A percentile compares a stretch with the other conserved stretches of the same genome.
These are phyloP conservation scores for Corchorus capsularis DNA, from an alignment of 345 rosid species.

Conservation along the genomic window DNA sequence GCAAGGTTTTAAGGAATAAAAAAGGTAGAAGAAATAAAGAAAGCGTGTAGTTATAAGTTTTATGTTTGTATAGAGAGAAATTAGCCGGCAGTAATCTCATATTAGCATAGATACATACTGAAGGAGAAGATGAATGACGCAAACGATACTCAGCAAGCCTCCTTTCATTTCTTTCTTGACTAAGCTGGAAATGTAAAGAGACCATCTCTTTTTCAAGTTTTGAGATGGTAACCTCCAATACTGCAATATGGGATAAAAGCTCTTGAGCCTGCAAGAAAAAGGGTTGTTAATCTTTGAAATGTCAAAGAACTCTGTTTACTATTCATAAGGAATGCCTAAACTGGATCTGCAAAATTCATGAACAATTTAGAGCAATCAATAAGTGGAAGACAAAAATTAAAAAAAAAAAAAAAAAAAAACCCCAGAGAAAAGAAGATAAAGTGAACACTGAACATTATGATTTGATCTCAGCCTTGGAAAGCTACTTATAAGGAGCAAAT, in stretches of 20 bases:
- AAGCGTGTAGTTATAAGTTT: slow-evolving; percentile 2
- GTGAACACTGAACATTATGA: neutral
- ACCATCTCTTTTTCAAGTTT: slow-evolving; percentile 82
- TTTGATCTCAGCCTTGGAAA: neutral
- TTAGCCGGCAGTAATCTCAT: slow-evolving; percentile 29
- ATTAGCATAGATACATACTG: slow-evolving; percentile 39
- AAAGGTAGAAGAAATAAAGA: neutral
- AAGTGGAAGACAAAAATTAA: neutral
- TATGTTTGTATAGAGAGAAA: slow-evolving; percentile 13
- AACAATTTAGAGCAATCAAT: neutral
- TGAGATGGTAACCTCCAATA: slow-evolving; percentile 67
- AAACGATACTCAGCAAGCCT: slow-evolving; percentile 78
- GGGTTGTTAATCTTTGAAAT: slow-evolving; percentile 19
- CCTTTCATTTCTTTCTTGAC: slow-evolving; percentile 90
- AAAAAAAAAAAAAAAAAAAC: no score
- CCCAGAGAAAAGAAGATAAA: neutral
- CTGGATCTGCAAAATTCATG: neutral
- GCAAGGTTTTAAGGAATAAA: neutral
- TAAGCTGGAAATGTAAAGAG: slow-evolving; percentile 84
- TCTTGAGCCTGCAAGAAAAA: slow-evolving; percentile 60
- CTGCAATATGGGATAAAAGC: slow-evolving; percentile 60
- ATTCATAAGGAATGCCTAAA: slow-evolving; percentile 7
- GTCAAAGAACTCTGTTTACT: slow-evolving; percentile 7
- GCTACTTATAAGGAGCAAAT: neutral
- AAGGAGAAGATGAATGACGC: slow-evolving; percentile 55